Base-by-base conservation (phyloP, 805 yeast species). In the Wickerhamomyces rabaulensis region DNA sequence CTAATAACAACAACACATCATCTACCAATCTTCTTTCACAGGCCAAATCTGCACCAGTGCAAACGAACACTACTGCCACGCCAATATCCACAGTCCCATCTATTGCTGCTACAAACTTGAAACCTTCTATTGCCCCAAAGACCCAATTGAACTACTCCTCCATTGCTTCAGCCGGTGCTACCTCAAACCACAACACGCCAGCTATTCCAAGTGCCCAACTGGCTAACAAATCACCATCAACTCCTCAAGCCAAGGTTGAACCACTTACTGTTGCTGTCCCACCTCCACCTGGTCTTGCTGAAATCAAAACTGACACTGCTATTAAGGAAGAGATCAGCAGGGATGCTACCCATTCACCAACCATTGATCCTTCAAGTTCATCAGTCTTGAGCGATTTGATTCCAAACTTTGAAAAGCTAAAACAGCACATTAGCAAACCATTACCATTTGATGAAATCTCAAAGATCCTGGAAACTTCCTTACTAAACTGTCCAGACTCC, bases 401-500 rank as follows among this genome's bases (percentile, higher is more conserved):
- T 15, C 52, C 58, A 15, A 43, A 54, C 9, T 61, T 56, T 45
- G 69, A 68, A 39, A 44, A 49, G 10, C 64, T 69, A 13, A 69
- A 65, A 48, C 57, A 62, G 29, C 67, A 85, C 39, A 62, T 79
- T 33, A 62, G 62, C 27, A 71, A 75, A 44, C 84, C 87, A 21
- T 71, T 79, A 23, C 71, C 82, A 16, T 69, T 78, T 49, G 72
- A 73, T 25, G 62, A 76, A 3, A 80, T 87, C 21, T 68, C 77
- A 42, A 74, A 74, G 48, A 70, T 78, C 55, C 70, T 92, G 53
- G 95, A 88, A 61, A 77, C 85, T 1, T 90, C 97, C 3, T 71
- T 88, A 49, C 70, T 87, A 55, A 86, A 87, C 58, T 89, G 97
- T 63, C 98, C 99, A 0, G 98, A 94, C 66, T 87, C 98, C 1